Evolutionary conservation across 441 rosid species (phyloP).

Genomic region (Omphalea diandra): DNA sequence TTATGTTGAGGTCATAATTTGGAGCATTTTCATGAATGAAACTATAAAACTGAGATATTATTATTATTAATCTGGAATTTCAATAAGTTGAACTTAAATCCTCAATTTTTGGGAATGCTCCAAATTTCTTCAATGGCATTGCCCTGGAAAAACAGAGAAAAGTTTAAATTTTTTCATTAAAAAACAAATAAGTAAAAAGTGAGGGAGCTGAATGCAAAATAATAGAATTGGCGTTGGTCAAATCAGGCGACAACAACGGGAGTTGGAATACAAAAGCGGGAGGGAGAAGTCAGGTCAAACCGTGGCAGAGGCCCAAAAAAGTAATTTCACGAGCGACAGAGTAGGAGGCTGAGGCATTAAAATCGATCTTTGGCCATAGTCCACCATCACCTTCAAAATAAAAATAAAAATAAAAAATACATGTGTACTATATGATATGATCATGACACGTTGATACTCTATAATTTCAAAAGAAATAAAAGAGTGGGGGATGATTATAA

Average conservation of each 20-base stretch:
- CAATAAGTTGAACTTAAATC: too few relatives aligned
- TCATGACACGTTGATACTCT: not conserved
- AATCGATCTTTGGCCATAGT: too few relatives aligned
- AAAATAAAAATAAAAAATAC: not conserved
- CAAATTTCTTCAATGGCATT: not conserved
- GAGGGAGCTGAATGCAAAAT: not conserved
- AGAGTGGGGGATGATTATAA: too few relatives aligned
- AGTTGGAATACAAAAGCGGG: not conserved
- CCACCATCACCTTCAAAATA: not conserved
- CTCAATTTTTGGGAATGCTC: too few relatives aligned
- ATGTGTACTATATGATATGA: not conserved
- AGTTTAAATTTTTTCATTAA: too few relatives aligned
- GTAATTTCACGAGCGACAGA: not conserved
- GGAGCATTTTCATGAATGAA: too few relatives aligned
- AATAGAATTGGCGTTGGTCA: not conserved
- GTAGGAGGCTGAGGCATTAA: too few relatives aligned
- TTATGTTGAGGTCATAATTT: too few relatives aligned
- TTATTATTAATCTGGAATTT: too few relatives aligned
- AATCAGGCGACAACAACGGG: not conserved
- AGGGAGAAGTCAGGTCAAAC: conserved; percentile 25
- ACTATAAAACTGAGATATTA: too few relatives aligned
- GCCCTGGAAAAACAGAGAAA: not conserved
- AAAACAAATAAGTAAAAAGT: not conserved
- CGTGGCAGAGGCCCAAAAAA: conserved; percentile 5
- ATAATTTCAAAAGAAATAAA: too few relatives aligned